Base-by-base conservation (phyloP, 2,329 filamentous ascomycete genomes). In the Neocucurbitaria cava region DNA sequence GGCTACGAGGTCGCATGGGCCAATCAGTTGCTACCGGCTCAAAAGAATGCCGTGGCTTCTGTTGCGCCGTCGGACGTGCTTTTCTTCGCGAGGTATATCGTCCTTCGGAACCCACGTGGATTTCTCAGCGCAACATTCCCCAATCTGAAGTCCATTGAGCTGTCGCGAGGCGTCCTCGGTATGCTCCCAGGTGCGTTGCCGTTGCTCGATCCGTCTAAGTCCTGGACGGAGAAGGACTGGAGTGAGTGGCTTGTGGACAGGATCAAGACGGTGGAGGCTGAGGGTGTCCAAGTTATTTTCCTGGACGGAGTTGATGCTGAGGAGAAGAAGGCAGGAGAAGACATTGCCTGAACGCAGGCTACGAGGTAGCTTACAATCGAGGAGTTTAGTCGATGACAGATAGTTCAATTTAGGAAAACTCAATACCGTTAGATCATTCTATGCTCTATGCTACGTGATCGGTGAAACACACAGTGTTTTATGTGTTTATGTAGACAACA, bases 231-330 rank as follows among this genome's bases (percentile, higher is more conserved):
- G 15, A n/a, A 40, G 23, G 35, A 49, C 15, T 43, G 48, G 9
- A 46, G 35, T 24, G 35, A 41, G 40, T 21, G 26, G 5, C 42
- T 51, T 28, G 21, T 35, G 8, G 21, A 13, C 3, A 11, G 31
- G 18, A 17, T 59, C n/a, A 49, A 45, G 24, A n/a, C n/a, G n/a
- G 33, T 42, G 39, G 56, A 59, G 38, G 52, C 52, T 15, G 26
- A 44, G 15, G 41, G 53, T 31, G 31, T 55, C 10, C 41, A 53
- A 26, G 41, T 49, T 24, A 18, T 48, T 10, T 54, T 52, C 18
- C 20, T 18, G 5, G 18, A 17, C 5, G n/a, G 11, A 35, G 33
- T 8, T 13, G 33, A 35, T 5, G 35, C n/a, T 9, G 18, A 39
- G 17, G 18, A 39, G 9, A 18, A 39, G 17, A 18, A 21, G 17